Evolutionary conservation across 2,329 filamentous ascomycete species (phyloP).

Genomic region (Penicillium glabrum): DNA sequence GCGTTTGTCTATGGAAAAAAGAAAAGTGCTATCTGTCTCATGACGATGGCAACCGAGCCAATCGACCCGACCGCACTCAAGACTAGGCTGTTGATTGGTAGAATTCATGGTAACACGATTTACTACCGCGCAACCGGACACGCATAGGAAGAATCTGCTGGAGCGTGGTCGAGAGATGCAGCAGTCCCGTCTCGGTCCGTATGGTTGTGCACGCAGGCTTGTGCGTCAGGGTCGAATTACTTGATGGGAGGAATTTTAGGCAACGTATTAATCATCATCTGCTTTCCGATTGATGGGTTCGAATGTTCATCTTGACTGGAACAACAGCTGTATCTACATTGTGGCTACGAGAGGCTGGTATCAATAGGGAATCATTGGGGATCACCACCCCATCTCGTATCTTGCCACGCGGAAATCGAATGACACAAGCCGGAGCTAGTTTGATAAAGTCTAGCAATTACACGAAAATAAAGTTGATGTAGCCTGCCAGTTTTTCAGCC

Average conservation of each 20-base stretch:
- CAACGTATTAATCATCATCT: neutral
- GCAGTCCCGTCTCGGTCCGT: constrained; percentile 22
- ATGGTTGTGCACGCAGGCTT: constrained; percentile 16
- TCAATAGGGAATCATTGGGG: neutral
- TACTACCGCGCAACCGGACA: constrained; percentile 18
- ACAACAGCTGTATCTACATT: neutral
- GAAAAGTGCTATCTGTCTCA: constrained; percentile 15
- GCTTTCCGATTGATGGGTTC: neutral
- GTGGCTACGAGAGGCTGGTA: too few relatives aligned
- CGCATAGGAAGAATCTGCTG: constrained; percentile 18
- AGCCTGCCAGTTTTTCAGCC: constrained; percentile 16
- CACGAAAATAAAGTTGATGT: constrained; percentile 25
- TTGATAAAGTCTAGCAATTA: constrained; percentile 9
- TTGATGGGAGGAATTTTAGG: neutral
- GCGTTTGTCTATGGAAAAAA: neutral
- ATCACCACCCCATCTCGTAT: neutral
- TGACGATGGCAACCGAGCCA: constrained; percentile 16
- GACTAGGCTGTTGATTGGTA: constrained; percentile 11
- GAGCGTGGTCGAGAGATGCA: constrained; percentile 15
- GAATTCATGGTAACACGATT: constrained; percentile 21
- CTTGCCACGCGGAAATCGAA: constrained; percentile 6
- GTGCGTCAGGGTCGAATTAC: constrained; percentile 6
- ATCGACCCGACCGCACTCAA: constrained; percentile 8
- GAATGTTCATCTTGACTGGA: neutral
- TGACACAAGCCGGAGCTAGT: neutral